Evolutionary conservation across 1,284 basidiomycete species (phyloP), one percentile per base, ranked within the genome.

Genomic region (Ceratobasidium papillatum): DNA sequence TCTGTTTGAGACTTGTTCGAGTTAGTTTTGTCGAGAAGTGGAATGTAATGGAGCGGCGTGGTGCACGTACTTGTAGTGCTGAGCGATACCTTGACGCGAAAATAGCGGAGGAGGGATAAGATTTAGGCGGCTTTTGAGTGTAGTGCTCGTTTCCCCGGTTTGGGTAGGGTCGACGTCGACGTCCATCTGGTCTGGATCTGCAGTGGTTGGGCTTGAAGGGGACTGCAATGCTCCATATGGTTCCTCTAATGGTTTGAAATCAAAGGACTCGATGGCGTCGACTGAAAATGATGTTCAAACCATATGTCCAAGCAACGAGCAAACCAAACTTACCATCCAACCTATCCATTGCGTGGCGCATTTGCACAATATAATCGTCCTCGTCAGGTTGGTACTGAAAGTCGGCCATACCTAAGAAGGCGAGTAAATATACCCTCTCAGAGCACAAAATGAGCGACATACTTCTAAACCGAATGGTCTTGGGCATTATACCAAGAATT

Each of bases 401-500:
- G 81, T 98, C 95, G 52, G 91, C 94, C 93, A 97, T 94, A 75
- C 90, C 95, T 98, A 71, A 7, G 34, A 7, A 17, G 61, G 47
- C 65, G 11, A 17, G 32, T 19, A 25, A 59, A 32, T 22, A 9
- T 47, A n/a, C 30, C 9, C 17, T 2, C 77, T 25, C 27, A 69
- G 69, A 51, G 47, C 27, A n/a, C 11, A 47, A 17, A 49, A 62
- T 43, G 58, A 32, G 83, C 91, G n/a, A n/a, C n/a, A 82, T 79
- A 96, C 95, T 91, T 82, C 96, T 88, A 83, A 99, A 99, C 52
- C 97, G 87, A 47, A 92, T 91, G 0, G 95, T 95, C 82, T 93
- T 94, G 0, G 89, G 85, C 25, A 94, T 86, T 17, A 91, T 83
- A 0, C 96, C 97, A 0, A 94, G 81, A 0, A 92, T 87, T 77